A percentile compares a stretch with the other conserved stretches of the same genome.
These are phyloP conservation scores for Salvia splendens DNA, from an alignment of 257 asterid species.

Conservation along the genomic window DNA sequence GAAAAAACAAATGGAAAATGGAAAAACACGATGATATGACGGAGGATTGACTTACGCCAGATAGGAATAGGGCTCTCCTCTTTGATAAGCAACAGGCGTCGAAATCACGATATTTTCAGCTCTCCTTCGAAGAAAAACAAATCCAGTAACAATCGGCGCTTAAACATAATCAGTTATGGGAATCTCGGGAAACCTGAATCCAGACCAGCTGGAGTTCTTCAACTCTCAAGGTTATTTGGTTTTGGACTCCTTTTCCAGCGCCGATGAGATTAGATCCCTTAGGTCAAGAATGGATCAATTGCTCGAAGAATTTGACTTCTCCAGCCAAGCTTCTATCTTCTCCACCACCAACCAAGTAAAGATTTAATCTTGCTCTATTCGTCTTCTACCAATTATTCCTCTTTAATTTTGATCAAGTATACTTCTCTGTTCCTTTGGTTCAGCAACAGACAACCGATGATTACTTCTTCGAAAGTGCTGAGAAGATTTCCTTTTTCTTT, in stretches of 20 bases:
- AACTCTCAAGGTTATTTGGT: slow-evolving; percentile 71
- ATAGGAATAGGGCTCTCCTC: too few relatives aligned
- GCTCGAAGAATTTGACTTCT: slow-evolving; percentile 71
- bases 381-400: not conserved
- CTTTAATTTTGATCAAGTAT: not conserved
- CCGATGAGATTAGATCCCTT: slow-evolving; percentile 62
- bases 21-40: too few relatives aligned
- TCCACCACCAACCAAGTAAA: slow-evolving; percentile 88
- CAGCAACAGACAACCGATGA: slow-evolving; percentile 72
- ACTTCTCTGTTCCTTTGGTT: slow-evolving; percentile 29
- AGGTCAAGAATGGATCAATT: slow-evolving; percentile 66
- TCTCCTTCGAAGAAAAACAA: not conserved
- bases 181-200: slow-evolving; percentile 38
- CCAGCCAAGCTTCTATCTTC: slow-evolving; percentile 66
- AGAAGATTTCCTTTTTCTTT: slow-evolving; percentile 88
- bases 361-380: slow-evolving; percentile 1
- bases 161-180: slow-evolving; percentile 30
- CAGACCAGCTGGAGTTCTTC: slow-evolving; percentile 45
- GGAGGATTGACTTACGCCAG: too few relatives aligned
- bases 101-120: too few relatives aligned
- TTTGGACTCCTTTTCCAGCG: slow-evolving; percentile 68
- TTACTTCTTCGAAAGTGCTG: slow-evolving; percentile 89
- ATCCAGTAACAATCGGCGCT: not conserved
- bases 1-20: too few relatives aligned
- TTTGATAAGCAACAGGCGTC: too few relatives aligned